These are phyloP conservation scores for Lachancea dasiensis DNA, from an alignment of 805 yeast species.

Conservation along the genomic window DNA sequence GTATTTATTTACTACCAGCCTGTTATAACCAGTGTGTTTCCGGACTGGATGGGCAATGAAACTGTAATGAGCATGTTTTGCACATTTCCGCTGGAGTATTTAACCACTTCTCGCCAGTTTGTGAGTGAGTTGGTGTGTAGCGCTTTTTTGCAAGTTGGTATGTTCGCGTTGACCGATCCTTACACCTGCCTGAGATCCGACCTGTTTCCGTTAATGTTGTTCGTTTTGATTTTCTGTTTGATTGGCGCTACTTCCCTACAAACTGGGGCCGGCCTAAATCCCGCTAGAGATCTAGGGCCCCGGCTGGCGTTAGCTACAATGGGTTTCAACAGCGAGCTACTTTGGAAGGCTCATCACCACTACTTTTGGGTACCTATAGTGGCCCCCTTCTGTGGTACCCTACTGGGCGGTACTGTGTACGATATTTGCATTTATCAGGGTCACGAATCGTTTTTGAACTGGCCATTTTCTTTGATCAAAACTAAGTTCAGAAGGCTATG, in stretches of 20 bases:
- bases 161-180: slow-evolving; percentile 48
- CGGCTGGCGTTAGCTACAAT: slow-evolving; percentile 43
- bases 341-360: slow-evolving; percentile 36
- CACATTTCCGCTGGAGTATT: slow-evolving; percentile 39
- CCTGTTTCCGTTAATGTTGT: slow-evolving; percentile 43
- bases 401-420: slow-evolving; percentile 45
- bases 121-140: slow-evolving; percentile 43
- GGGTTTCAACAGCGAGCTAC: slow-evolving; percentile 40
- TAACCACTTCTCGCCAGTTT: slow-evolving; percentile 40
- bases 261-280: slow-evolving; percentile 51
- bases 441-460: slow-evolving; percentile 46
- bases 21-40: slow-evolving; percentile 28
- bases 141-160: slow-evolving; percentile 40
- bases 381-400: slow-evolving; percentile 44
- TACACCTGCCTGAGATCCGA: slow-evolving; percentile 42
- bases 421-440: slow-evolving; percentile 48
- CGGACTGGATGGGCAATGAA: slow-evolving; percentile 24
- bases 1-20: slow-evolving; percentile 41
- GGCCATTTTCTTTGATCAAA: slow-evolving; percentile 31
- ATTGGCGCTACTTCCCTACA: slow-evolving; percentile 46
- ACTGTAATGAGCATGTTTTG: slow-evolving; percentile 41
- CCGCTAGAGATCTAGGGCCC: slow-evolving; percentile 53
- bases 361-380: slow-evolving; percentile 51
- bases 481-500: slow-evolving; percentile 21
- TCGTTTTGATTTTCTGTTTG: slow-evolving; percentile 39